phyloP scores from a whole-genome alignment of 176 grass and related monocot species.

The Stipa capillata region DNA sequence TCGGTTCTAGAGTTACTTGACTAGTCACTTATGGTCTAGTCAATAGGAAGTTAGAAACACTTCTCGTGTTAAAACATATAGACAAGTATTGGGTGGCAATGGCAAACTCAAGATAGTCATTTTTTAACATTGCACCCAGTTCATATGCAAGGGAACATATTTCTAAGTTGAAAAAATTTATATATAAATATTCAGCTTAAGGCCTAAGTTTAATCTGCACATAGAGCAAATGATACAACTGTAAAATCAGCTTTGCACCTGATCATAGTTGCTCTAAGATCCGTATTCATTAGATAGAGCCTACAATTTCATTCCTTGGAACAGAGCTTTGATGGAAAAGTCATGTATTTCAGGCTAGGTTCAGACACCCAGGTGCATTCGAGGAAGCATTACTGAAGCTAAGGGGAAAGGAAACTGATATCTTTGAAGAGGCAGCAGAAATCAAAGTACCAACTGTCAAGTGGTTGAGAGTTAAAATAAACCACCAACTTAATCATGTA shows the following conservation, averaged over 20 bases:
- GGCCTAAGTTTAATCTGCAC: neutral
- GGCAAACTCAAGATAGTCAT: neutral
- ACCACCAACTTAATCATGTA: neutral
- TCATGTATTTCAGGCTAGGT: constrained; percentile 37
- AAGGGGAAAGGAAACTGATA: constrained; percentile 45
- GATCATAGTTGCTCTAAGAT: neutral
- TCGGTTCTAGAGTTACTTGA: neutral
- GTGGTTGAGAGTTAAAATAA: neutral
- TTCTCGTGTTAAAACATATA: neutral
- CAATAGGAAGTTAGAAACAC: neutral
- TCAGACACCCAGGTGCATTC: constrained; percentile 29
- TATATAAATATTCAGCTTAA: neutral
- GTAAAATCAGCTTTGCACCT: neutral
- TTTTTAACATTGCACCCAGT: neutral
- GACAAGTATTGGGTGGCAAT: neutral
- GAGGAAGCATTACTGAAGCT: constrained; percentile 46
- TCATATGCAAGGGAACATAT: neutral
- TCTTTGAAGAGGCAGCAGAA: constrained; percentile 54
- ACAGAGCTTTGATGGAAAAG: neutral
- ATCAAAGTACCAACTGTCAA: constrained; percentile 46
- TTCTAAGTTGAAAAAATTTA: neutral
- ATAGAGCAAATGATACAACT: neutral
- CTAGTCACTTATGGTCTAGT: neutral
- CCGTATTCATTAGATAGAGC: neutral
- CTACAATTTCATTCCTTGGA: neutral